Percentiles rank a stretch among this genome's conserved stretches.
These are phyloP conservation scores for Teratosphaeria pseudoeucalypti DNA, from an alignment of 2,329 filamentous ascomycete species.

Conservation along the genomic window DNA sequence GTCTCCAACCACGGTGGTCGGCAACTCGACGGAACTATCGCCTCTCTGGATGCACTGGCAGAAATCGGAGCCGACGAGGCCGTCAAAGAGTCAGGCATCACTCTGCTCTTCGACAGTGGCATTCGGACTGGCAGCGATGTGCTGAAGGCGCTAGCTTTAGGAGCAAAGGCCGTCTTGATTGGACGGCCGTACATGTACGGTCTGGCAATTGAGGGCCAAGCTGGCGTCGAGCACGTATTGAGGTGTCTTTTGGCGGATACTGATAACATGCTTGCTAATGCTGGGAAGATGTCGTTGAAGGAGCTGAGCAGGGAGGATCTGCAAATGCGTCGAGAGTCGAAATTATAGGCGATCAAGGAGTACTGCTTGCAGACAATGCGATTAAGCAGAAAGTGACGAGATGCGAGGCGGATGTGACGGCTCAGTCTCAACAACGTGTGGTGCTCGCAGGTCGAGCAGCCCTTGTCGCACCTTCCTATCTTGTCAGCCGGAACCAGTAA, in stretches of 20 bases:
- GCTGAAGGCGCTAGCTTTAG: constrained; percentile 42
- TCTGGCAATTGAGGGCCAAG: constrained; percentile 43
- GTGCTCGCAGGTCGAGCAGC: too few species aligned
- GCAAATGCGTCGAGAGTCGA: neutral
- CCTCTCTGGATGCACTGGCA: neutral
- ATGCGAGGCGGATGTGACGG: too few species aligned
- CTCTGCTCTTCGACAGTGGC: constrained; percentile 40
- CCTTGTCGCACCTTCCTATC: too few species aligned
- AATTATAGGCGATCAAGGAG: neutral
- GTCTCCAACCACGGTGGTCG: constrained; percentile 44
- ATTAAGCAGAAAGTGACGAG: too few species aligned
- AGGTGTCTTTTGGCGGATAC: constrained; percentile 10
- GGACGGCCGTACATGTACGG: constrained; percentile 51
- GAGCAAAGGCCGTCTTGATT: constrained; percentile 48
- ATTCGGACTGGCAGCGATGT: constrained; percentile 40
- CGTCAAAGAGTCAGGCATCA: neutral
- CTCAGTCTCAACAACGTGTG: too few species aligned
- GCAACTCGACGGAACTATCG: constrained; percentile 37
- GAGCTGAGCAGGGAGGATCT: neutral
- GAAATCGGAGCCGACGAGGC: neutral
- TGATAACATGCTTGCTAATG: constrained; percentile 1
- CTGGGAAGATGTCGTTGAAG: neutral
- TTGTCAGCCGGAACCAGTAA: too few species aligned
- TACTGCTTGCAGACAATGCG: too few species aligned
- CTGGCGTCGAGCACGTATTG: constrained; percentile 37